Percentiles rank a stretch among this genome's conserved stretches.
phyloP scores from a whole-genome alignment of 208 protist species.

The Wallacemonas sp. region DNA sequence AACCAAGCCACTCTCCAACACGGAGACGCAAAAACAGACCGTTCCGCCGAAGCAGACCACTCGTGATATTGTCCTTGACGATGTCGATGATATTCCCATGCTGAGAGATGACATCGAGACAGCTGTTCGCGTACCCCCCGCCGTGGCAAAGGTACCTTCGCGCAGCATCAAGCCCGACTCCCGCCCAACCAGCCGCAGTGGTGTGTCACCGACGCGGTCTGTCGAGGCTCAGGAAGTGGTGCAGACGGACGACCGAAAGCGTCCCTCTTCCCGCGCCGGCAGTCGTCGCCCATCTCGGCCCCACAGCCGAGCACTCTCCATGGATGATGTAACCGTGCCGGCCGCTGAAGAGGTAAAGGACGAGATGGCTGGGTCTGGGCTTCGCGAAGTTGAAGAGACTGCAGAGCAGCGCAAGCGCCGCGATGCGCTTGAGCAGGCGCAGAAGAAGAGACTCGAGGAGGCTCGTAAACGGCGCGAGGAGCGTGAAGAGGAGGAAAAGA shows the following conservation, averaged over 20 bases:
- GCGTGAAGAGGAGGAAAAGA: conserved; percentile 31
- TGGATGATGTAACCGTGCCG: conserved; percentile 63
- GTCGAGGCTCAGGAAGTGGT: background rate
- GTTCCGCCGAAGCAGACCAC: background rate
- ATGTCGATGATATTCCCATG: conserved; percentile 16
- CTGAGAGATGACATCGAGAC: conserved; percentile 8
- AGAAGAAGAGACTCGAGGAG: conserved; percentile 33
- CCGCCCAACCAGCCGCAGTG: background rate
- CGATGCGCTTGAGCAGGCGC: conserved; percentile 22
- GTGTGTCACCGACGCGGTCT: conserved; percentile 1
- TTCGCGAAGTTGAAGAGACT: conserved; percentile 9
- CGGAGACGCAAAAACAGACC: background rate
- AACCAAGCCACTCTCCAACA: background rate
- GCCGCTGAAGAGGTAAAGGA: conserved; percentile 61
- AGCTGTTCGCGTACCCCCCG: background rate
- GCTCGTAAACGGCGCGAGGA: conserved; percentile 25
- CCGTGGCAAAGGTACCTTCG: conserved; percentile 3
- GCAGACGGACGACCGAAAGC: conserved; percentile 7
- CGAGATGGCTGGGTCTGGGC: conserved; percentile 22
- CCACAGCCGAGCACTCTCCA: conserved; percentile 44
- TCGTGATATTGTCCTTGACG: background rate
- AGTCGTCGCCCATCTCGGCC: conserved; percentile 37
- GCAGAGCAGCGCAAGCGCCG: conserved; percentile 25
- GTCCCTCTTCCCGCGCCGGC: conserved; percentile 16
- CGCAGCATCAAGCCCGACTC: conserved; percentile 6